Base-by-base conservation (phyloP, 1,139 yeast genomes). In the Tardiomyces depauwii region DNA sequence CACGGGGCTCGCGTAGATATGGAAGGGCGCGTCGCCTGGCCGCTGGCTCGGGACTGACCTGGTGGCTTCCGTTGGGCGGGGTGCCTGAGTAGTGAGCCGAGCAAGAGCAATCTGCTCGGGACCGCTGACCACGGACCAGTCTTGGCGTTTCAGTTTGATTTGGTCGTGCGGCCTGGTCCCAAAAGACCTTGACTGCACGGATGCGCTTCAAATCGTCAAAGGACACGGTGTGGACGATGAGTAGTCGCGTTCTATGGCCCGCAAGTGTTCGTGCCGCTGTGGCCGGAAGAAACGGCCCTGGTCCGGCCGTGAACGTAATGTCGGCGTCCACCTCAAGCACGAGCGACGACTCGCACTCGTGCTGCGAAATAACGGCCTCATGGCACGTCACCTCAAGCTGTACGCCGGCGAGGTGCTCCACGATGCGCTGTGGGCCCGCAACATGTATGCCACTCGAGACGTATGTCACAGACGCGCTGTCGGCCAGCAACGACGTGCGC, bases 91-190 rank as follows among this genome's bases (percentile, higher is more conserved):
- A 13, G 19, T 36, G 5, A 2, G 18, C 4, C n/a, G 11, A 13
- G 6, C 19, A 3, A 10, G 19, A 18, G 11, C 4, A 19, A 42
- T 39, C 39, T 57, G 62, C 38, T 54, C 55, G 25, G 47, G 42
- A 16, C 63, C 63, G 14, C 45, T 42, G 44, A 48, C 52, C 13
- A 60, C 57, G 9, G 64, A 63, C 63, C 63, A 60, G 33, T 55
- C 54, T 33, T 58, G 55, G 13, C 25, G 4, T 4, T 21, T 7
- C 4, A 59, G 53, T 41, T 54, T 58, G 39, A 60, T 48, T 50
- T 60, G 62, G 46, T 59, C 57, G 47, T 1, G 62, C 49, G n/a
- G 58, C 61, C 51, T 60, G 63, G 47, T 60, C 64, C 64, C 64
- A 60, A 43, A 53, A 49, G 16, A 53, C 47, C 38, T 56, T 47